Base-by-base conservation (phyloP, 352 stramenopile species). In the Thraustochytrium sp. region DNA sequence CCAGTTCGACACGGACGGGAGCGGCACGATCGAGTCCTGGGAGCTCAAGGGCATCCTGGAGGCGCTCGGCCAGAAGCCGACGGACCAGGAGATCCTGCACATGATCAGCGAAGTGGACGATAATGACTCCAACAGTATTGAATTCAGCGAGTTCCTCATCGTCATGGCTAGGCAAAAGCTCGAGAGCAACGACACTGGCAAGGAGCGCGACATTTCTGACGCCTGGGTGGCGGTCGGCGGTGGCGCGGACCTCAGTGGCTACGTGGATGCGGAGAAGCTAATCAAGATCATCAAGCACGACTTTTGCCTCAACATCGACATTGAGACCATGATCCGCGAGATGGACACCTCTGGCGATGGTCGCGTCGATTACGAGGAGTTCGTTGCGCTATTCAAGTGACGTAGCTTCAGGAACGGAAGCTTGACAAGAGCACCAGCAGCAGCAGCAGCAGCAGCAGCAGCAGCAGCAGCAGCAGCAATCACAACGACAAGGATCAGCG, bases 11-110 rank as follows among this genome's bases (percentile, higher is more conserved):
- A 29, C 44, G 16, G 34, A 62, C 49, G 26, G 90, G 18, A 95
- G 91, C 54, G 90, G 95, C 18, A 98, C 93, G 38, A 98, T 98
- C 74, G 95, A 98, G 89, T 95, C 97, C 77, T 98, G 95, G 95
- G 91, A 98, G 84, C 87, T 98, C 44, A 89, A 92, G 11, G 94
- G 97, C 77, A 96, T 98, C 74, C 89, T 99, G 38, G 95, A 98
- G 87, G 84, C 93, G 34, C 98, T 98, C 92, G 95, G 95, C 0
- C 94, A 99, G 87, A 96, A 96, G 72, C 94, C 94, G 0, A 98
- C 93, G 0, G 96, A 98, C 84, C 94, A 99, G 73, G 95, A 98
- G 88, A 89, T 98, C 18, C 98, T 98, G 85, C 94, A 98, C 85
- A 96, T 98, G 93, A 97, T 97, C 86, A 94, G 89, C 26, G 94